phyloP scores from a whole-genome alignment of 1,284 basidiomycete genomes.

The Meripilus lineatus region DNA sequence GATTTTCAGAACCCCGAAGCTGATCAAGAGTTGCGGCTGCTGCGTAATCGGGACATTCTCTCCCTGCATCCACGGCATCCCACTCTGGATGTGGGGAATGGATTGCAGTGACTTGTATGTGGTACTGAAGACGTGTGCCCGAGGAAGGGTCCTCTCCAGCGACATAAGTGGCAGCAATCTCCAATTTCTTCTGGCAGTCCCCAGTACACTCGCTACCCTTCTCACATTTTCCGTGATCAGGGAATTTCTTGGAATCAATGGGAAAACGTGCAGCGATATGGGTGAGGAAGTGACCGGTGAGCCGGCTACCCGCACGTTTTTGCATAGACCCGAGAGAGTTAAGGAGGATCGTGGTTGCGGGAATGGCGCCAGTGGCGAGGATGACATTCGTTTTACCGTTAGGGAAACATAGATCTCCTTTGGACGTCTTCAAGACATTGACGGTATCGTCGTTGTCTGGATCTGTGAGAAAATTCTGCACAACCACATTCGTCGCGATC shows the following conservation, averaged over 20 bases:
- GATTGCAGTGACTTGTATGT: constrained; percentile 16
- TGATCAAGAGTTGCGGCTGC: no score
- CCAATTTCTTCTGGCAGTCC: no score
- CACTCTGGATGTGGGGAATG: no score
- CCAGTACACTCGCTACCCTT: no score
- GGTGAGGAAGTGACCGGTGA: constrained; percentile 17
- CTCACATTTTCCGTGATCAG: no score
- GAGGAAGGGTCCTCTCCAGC: constrained; percentile 15
- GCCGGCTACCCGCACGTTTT: constrained; percentile 8
- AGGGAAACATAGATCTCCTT: constrained; percentile 16
- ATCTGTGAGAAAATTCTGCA: constrained; percentile 10
- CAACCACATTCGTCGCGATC: constrained; percentile 15
- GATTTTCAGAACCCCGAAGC: no score
- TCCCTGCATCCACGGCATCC: no score
- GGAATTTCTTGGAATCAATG: constrained; percentile 2
- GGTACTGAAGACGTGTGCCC: constrained; percentile 15
- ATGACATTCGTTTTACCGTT: constrained; percentile 19
- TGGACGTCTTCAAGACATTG: constrained; percentile 14
- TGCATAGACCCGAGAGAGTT: constrained; percentile 15
- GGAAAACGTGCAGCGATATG: constrained; percentile 15
- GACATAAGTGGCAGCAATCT: constrained; percentile 16
- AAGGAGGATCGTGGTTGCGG: constrained; percentile 19
- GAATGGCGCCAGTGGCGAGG: constrained; percentile 21
- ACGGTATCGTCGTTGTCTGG: constrained; percentile 2
- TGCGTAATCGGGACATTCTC: no score